Evolutionary conservation across 2,329 filamentous ascomycete genomes (phyloP).

Genomic region (Diatrype stigma): DNA sequence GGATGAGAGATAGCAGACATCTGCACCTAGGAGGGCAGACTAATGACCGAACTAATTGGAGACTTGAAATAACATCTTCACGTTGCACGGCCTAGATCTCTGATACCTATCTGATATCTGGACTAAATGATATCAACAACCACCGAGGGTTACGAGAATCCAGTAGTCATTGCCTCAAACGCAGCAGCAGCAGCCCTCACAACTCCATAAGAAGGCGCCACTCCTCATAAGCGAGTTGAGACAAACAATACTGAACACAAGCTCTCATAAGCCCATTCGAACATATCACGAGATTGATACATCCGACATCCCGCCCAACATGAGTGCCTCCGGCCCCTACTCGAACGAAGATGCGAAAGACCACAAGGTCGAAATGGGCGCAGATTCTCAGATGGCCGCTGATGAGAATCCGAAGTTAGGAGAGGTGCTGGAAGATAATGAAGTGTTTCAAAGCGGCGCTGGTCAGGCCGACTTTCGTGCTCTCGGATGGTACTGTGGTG

Average conservation of each 20-base stretch:
- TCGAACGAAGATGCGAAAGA: not conserved
- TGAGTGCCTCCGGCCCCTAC: not conserved
- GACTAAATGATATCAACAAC: not conserved
- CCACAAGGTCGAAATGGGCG: not conserved
- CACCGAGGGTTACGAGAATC: not conserved
- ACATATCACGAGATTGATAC: not conserved
- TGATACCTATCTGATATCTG: not conserved
- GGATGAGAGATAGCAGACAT: not conserved
- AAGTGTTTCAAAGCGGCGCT: conserved; percentile 4
- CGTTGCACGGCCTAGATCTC: not conserved
- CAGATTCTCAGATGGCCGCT: not conserved
- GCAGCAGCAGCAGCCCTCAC: not conserved
- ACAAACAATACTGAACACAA: not conserved
- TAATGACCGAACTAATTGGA: not conserved
- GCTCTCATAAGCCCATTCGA: not conserved
- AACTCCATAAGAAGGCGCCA: not conserved
- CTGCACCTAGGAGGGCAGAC: not conserved
- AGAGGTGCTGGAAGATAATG: conserved; percentile 2
- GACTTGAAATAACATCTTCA: not conserved
- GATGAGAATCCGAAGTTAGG: not conserved
- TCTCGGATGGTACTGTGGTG: conserved; percentile 15
- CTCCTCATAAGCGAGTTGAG: not conserved
- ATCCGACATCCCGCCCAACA: not conserved
- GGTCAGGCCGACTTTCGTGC: conserved; percentile 15
- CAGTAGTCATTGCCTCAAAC: not conserved